Evolutionary conservation across 2,329 filamentous ascomycete species (phyloP), one percentile per base, ranked within the genome.

Genomic region (Blastomyces silverae): DNA sequence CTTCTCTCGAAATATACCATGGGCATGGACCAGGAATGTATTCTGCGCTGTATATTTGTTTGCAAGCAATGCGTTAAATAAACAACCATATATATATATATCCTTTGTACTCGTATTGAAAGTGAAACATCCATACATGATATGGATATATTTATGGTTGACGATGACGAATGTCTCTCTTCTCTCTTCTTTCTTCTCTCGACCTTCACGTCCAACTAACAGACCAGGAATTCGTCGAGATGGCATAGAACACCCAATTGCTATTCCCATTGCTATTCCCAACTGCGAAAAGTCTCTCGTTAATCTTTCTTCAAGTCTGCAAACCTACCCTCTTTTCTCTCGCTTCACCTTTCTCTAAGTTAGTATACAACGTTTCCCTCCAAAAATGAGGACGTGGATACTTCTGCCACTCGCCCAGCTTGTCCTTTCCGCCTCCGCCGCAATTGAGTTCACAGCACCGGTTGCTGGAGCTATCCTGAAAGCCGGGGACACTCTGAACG

Each of bases 381-480:
- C 48, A 52, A 58, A n/a, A 61, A 61, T 61, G 58, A 61, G 34
- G 8, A 17, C 42, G 3, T 17, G 11, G 10, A 22, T 48, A 22
- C 52, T 63, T 62, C 46, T 64, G 39, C 61, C 62, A 34, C 50
- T 64, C 62, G 66, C 52, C 31, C 63, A 64, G 60, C 57, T 66
- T 53, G 17, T 58, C 59, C 39, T 67, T 20, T 48, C 60, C 31
- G 55, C 64, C 39, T 39, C 57, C 8, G 37, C 50, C 37, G 20
- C 39, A 25, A 55, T 86, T 67, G 73, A 81, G 63, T 84, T 88
- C 75, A 81, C 79, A 58, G 74, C 72, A 22, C 85, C 86, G 7
- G 74, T 77, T 39, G 79, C 82, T 28, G 85, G 84, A 59, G 77
- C 79, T 22, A 78, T 78, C 17, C 68, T 85, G 28, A 73, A 79